These are phyloP conservation scores for Calocera cornea DNA, from an alignment of 768 basidiomycete genomes.

Conservation along the genomic window DNA sequence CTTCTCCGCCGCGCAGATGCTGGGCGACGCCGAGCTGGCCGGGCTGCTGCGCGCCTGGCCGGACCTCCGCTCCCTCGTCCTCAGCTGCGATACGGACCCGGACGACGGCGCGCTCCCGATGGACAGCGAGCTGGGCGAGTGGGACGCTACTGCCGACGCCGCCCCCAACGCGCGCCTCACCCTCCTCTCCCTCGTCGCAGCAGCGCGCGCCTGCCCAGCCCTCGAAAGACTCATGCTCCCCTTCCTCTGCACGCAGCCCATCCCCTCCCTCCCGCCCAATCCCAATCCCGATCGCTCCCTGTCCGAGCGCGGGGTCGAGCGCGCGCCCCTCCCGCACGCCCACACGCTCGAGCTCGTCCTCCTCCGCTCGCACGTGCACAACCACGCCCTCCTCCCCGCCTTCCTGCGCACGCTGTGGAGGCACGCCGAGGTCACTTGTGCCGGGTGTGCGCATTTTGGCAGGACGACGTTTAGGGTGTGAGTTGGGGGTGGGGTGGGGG, in stretches of 20 bases:
- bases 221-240: not conserved
- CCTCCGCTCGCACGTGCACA: not conserved
- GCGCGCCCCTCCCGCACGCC: too few species aligned
- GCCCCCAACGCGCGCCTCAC: not conserved
- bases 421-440: not conserved
- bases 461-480: not conserved
- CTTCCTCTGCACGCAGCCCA: not conserved
- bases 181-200: not conserved
- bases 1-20: not conserved
- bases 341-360: too few species aligned
- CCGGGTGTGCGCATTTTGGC: not conserved
- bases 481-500: not conserved
- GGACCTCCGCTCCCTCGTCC: not conserved
- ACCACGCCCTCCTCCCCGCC: not conserved
- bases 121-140: not conserved
- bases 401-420: not conserved
- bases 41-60: not conserved
- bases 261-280: too few species aligned
- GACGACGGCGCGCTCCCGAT: not conserved
- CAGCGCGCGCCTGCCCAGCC: not conserved
- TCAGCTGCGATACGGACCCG: not conserved
- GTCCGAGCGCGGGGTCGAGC: too few species aligned
- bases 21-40: not conserved
- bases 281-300: too few species aligned
- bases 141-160: too few species aligned